Evolutionary conservation across 495 filamentous ascomycete genomes (phyloP), one percentile per base, ranked within the genome.

Genomic region (Talaromyces liani): DNA sequence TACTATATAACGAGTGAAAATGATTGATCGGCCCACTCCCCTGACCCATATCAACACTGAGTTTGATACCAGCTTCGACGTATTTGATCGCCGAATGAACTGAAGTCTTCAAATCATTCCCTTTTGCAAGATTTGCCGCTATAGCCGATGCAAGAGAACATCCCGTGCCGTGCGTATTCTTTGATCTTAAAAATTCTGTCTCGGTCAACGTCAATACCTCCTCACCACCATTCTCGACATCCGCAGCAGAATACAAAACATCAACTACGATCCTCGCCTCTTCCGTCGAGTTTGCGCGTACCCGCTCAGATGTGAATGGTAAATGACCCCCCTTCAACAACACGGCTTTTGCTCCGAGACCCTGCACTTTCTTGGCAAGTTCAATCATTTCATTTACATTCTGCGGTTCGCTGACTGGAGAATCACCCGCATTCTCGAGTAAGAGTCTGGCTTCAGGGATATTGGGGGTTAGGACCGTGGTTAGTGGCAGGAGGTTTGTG

Each of bases 131-230:
- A 66, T 95, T 93, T 18, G 87, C 91, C 10, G 93, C 91, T 71
- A 98, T 96, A 8, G 93, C 91, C 55, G 92, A 97, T 60, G 94
- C 94, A 61, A 98, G 84, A 14, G 92, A 94, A 69, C 94, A 98
- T 20, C 94, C 94, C 6, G 94, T 98, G 3, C 94, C 94, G 73
- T 98, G 94, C 2, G 94, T 98, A 65, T 94, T 92, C 64, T 80
- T 88, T 5, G 88, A 88, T 2, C 81, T 71, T 24, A 88, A 74
- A 69, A 87, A 97, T 2, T 79, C 79, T 8, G 81, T 88, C 72
- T 92, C 85, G 49, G 94, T 81, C 27, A 85, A 74, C 1, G 82
- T 79, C 0, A 76, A 67, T 3, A 83, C 36, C 14, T 41, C 36
- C 3, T 84, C 33, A 9, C 12, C 33, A 33, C 31, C 81, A 39